Percentiles rank a stretch among this genome's conserved stretches.
phyloP scores from a whole-genome alignment of 1,284 basidiomycete species.

The Ganoderma multipileum region DNA sequence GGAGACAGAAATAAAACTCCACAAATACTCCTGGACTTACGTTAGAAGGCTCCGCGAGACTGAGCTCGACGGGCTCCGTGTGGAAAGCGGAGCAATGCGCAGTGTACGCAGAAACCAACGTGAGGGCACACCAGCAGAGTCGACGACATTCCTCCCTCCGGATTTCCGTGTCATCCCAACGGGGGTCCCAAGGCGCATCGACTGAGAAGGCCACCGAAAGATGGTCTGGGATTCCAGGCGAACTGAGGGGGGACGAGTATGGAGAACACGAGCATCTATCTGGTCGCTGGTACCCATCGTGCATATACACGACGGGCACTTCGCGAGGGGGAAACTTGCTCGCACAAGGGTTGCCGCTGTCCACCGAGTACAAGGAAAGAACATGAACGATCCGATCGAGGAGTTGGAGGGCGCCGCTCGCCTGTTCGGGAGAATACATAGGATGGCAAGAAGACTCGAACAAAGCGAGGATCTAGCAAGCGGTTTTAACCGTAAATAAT shows the following conservation, averaged over 20 bases:
- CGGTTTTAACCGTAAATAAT: not conserved
- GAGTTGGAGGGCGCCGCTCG: conserved; percentile 57
- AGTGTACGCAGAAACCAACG: conserved; percentile 68
- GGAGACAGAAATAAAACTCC: conserved; percentile 9
- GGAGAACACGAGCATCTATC: conserved; percentile 57
- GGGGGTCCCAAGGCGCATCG: conserved; percentile 64
- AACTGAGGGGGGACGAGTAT: conserved; percentile 46
- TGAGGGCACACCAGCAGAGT: conserved; percentile 76
- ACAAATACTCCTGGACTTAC: conserved; percentile 47
- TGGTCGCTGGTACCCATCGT: conserved; percentile 36
- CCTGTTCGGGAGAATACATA: conserved; percentile 59
- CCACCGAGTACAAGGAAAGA: conserved; percentile 62
- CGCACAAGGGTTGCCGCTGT: conserved; percentile 60
- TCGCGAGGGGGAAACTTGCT: conserved; percentile 53
- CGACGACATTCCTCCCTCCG: conserved; percentile 73
- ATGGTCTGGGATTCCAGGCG: conserved; percentile 43
- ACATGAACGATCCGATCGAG: conserved; percentile 69
- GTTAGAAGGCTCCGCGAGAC: conserved; percentile 66
- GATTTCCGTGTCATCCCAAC: conserved; percentile 59
- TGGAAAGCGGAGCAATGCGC: conserved; percentile 71
- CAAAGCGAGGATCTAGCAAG: conserved; percentile 66
- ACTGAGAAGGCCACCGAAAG: conserved; percentile 54
- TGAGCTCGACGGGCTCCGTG: conserved; percentile 60
- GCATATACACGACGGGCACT: conserved; percentile 53
- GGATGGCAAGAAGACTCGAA: conserved; percentile 80